phyloP scores from a whole-genome alignment of 345 rosid species.

The Erodium maritimum region DNA sequence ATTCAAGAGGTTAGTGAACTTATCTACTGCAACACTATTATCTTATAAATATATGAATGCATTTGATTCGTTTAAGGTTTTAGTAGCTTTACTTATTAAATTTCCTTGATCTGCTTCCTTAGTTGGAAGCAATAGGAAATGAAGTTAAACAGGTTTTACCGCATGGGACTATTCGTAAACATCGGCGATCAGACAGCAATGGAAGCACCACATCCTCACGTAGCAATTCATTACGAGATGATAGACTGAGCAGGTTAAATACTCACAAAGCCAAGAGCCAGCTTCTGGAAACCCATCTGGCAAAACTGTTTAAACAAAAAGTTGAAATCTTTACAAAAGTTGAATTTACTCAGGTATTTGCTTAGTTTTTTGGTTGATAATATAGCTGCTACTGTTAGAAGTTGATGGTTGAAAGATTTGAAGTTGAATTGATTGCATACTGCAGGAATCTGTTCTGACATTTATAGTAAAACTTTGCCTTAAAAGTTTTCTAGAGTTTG shows the following conservation, averaged over 20 bases:
- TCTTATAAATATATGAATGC: background rate
- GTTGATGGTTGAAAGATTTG: background rate
- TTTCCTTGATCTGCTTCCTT: slow-evolving; percentile 6
- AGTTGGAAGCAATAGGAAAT: slow-evolving; percentile 59
- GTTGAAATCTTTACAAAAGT: slow-evolving; percentile 93
- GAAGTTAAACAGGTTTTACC: slow-evolving; percentile 89
- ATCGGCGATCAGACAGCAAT: slow-evolving; percentile 80
- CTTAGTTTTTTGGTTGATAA: slow-evolving; percentile 6
- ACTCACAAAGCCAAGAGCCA: slow-evolving; percentile 87
- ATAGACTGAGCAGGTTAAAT: slow-evolving; percentile 53
- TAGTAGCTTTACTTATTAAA: background rate
- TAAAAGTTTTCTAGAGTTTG: slow-evolving; percentile 91
- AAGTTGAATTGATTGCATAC: background rate
- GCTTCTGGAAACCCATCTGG: slow-evolving; percentile 95
- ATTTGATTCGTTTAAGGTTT: background rate
- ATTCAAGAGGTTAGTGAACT: slow-evolving; percentile 65
- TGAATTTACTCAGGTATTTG: slow-evolving; percentile 77
- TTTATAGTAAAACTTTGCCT: slow-evolving; percentile 69
- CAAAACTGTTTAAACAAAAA: slow-evolving; percentile 96
- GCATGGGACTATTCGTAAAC: slow-evolving; percentile 61
- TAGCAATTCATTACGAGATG: slow-evolving; percentile 74
- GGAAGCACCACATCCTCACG: slow-evolving; percentile 85
- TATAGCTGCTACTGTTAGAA: slow-evolving; percentile 1
- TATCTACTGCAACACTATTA: background rate
- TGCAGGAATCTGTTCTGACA: slow-evolving; percentile 80